These are phyloP conservation scores for Dioscorea cayenensis DNA, from an alignment of 116 monocot genomes.

Conservation along the genomic window DNA sequence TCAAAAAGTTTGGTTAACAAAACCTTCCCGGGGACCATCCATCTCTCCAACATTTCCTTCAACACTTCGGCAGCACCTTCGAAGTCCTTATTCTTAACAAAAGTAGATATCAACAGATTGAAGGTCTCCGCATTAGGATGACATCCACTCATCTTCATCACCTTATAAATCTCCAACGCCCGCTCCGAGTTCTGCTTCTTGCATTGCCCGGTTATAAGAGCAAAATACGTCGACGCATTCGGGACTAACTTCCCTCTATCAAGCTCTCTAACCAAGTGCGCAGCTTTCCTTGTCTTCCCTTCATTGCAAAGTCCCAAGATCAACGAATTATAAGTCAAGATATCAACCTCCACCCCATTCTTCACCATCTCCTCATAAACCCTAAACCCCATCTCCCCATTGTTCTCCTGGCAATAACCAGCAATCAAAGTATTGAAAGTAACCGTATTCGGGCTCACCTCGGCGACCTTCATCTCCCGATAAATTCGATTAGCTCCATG, in stretches of 20 bases:
- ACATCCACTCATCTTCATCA: conserved; percentile 66
- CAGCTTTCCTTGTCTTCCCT: conserved; percentile 90
- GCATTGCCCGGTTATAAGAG: conserved; percentile 75
- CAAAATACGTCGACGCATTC: conserved; percentile 67
- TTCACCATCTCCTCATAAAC: conserved; percentile 75
- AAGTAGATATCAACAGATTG: conserved; percentile 53
- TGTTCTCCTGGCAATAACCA: conserved; percentile 42
- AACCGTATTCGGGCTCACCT: conserved; percentile 35
- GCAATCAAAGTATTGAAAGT: conserved; percentile 75
- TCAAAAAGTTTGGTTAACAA: conserved; percentile 47
- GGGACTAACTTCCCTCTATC: conserved; percentile 41
- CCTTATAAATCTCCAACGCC: conserved; percentile 74
- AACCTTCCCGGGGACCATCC: conserved; percentile 47
- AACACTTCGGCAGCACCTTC: conserved; percentile 68
- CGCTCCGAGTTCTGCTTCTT: conserved; percentile 90
- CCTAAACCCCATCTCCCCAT: conserved; percentile 53
- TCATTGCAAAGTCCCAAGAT: conserved; percentile 79
- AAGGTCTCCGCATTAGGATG: conserved; percentile 47
- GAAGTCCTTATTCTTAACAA: conserved; percentile 71
- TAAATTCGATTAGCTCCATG: conserved; percentile 69
- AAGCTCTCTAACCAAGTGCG: conserved; percentile 54
- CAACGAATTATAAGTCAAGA: conserved; percentile 73
- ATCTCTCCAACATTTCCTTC: conserved; percentile 59
- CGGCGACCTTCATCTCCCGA: conserved; percentile 51
- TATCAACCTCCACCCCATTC: conserved; percentile 45